These are phyloP conservation scores for Herpetomonas tarakana DNA, from an alignment of 208 protist species.

Conservation along the genomic window DNA sequence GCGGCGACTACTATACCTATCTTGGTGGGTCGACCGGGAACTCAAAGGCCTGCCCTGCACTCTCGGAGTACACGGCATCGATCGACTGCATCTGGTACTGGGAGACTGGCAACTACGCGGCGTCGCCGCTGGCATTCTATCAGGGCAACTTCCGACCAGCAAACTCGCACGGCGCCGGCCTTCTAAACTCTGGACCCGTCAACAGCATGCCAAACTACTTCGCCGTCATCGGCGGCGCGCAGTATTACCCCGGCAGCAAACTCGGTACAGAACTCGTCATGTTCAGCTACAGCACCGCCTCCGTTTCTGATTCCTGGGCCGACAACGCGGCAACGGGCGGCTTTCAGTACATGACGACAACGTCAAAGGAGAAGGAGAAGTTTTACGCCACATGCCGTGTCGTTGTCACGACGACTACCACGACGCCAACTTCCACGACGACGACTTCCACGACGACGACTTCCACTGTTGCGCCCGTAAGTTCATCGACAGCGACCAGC, in stretches of 20 bases:
- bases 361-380: background rate
- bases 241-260: background rate
- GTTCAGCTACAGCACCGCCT: background rate
- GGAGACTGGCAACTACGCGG: slow-evolving; percentile 13
- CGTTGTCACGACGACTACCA: background rate
- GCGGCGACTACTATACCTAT: slow-evolving; percentile 10
- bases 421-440: background rate
- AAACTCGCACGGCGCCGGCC: background rate
- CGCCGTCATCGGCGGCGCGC: background rate
- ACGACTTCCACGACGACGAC: background rate
- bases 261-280: background rate
- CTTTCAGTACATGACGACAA: background rate
- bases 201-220: slow-evolving; percentile 7
- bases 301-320: background rate
- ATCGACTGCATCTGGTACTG: slow-evolving; percentile 24
- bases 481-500: background rate
- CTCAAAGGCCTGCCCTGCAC: slow-evolving; percentile 12
- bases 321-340: background rate
- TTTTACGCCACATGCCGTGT: background rate
- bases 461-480: background rate
- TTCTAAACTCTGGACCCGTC: background rate
- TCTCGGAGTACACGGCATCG: background rate
- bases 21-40: slow-evolving; percentile 16
- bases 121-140: slow-evolving; percentile 7
- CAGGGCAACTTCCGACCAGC: slow-evolving; percentile 17